Evolutionary conservation across 768 basidiomycete species (phyloP).

Genomic region (Gymnopilus dilepis): DNA sequence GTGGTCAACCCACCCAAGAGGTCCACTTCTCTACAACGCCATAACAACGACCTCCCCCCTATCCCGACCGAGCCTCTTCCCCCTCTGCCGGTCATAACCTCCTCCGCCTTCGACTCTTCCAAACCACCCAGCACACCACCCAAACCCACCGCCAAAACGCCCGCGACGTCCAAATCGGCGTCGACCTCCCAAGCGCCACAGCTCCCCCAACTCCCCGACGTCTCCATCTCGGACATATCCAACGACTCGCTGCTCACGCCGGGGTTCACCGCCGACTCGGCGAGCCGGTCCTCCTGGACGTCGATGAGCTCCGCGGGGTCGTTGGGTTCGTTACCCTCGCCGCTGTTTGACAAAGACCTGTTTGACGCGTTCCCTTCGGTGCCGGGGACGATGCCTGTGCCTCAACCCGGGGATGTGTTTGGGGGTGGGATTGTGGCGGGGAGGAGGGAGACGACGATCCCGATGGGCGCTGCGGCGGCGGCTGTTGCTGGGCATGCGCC

Average conservation of each 20-base stretch:
- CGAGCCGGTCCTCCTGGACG: slow-evolving; percentile 51
- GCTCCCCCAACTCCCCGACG: neutral
- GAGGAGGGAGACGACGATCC: neutral
- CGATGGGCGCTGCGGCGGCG: neutral
- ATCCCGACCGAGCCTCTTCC: slow-evolving; percentile 23
- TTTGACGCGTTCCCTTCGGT: slow-evolving; percentile 80
- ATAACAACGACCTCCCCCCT: slow-evolving; percentile 25
- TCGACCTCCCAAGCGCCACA: neutral
- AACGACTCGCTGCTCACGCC: slow-evolving; percentile 21
- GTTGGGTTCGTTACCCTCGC: slow-evolving; percentile 47
- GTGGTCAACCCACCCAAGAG: slow-evolving; percentile 26
- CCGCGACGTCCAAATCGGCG: neutral
- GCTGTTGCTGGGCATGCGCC: neutral
- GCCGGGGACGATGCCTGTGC: slow-evolving; percentile 51
- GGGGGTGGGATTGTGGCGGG: slow-evolving; percentile 2
- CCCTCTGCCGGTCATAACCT: slow-evolving; percentile 22
- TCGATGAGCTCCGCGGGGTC: slow-evolving; percentile 48
- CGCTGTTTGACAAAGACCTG: slow-evolving; percentile 59
- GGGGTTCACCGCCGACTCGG: slow-evolving; percentile 11
- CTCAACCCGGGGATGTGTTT: neutral
- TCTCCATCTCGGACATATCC: slow-evolving; percentile 12
- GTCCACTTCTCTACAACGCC: slow-evolving; percentile 29
- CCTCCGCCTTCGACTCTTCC: slow-evolving; percentile 17
- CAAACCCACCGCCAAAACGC: neutral
- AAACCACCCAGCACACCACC: neutral